Evolutionary conservation across 345 rosid genomes (phyloP).

Genomic region (Eucalyptus polybractea): DNA sequence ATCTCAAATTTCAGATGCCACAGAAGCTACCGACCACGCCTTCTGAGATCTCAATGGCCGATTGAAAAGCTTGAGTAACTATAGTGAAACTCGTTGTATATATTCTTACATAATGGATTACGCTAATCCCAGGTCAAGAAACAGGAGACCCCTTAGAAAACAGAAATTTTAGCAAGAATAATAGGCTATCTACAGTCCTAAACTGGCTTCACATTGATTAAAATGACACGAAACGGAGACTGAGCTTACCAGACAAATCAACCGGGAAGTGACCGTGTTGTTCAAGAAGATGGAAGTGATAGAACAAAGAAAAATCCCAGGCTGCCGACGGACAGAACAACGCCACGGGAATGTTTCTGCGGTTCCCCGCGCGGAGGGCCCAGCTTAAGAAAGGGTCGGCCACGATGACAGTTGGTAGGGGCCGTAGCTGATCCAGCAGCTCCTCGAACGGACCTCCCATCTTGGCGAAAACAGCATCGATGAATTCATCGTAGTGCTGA

Average conservation of each 20-base stretch:
- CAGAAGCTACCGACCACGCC: neutral
- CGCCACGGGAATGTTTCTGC: slow-evolving; percentile 40
- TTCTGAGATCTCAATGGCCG: neutral
- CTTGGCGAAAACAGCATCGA: slow-evolving; percentile 2
- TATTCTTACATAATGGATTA: neutral
- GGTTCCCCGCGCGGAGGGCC: slow-evolving; percentile 14
- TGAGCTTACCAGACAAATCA: slow-evolving; percentile 9
- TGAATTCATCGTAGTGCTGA: neutral
- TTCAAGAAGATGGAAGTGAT: slow-evolving; percentile 7
- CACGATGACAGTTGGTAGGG: slow-evolving; percentile 4
- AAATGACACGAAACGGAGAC: neutral
- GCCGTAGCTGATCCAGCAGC: slow-evolving; percentile 10
- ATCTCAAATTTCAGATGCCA: neutral
- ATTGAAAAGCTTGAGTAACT: neutral
- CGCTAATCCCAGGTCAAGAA: neutral
- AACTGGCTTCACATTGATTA: neutral
- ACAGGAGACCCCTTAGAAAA: neutral
- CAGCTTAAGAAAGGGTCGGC: slow-evolving; percentile 20
- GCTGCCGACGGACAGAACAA: slow-evolving; percentile 32
- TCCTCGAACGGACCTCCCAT: slow-evolving; percentile 8
- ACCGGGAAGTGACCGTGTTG: slow-evolving; percentile 7
- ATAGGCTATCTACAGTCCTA: neutral
- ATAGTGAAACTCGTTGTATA: neutral
- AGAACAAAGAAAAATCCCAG: slow-evolving; percentile 8
- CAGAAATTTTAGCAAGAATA: neutral